Base-by-base conservation (phyloP, 2,329 filamentous ascomycete genomes). In the Fusarium verticillioides region DNA sequence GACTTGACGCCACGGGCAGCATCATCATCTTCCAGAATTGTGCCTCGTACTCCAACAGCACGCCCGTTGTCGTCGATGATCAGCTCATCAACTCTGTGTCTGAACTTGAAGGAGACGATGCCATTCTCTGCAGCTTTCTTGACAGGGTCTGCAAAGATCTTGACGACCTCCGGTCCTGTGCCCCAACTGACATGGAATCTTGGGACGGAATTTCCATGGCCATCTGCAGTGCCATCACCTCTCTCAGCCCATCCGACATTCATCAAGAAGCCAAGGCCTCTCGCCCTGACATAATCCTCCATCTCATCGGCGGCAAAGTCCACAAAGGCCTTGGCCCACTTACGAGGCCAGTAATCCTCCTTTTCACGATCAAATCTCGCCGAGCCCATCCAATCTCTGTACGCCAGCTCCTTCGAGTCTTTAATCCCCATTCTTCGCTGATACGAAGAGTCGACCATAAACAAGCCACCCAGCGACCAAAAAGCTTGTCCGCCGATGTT, bases 181-280 rank as follows among this genome's bases (percentile, higher is more conserved):
- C 89, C 89, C 89, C 89, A 91, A 1, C 87, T 87, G 36, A 91
- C 65, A 76, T 91, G 89, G 76, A 91, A 91, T n/a, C 89, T 79
- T 5, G 89, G 89, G 4, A 91, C 89, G 18, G 87, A 88, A 77
- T 91, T 91, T 9, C 89, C 89, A 75, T 91, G 89, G 5, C 89
- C 88, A 8, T 87, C 85, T 0, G 88, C 86, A 1, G 79, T 77
- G 0, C 89, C 89, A 62, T 85, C 85, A 5, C 89, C 89, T 9
- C 89, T 83, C 83, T 91, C 89, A 2, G 89, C 89, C 89, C 89
- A 91, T 32, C 87, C 87, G 4, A 91, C 88, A 63, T 85, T 88
- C 54, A 83, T 76, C 37, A 89, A 61, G 69, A 91, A 90, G 0
- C 85, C 82, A 23, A 90, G 74, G 3, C 89, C 89, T 10, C 83